Evolutionary conservation across 2,329 filamentous ascomycete genomes (phyloP), one percentile per base, ranked within the genome.

Genomic region (Fusarium multiceps): DNA sequence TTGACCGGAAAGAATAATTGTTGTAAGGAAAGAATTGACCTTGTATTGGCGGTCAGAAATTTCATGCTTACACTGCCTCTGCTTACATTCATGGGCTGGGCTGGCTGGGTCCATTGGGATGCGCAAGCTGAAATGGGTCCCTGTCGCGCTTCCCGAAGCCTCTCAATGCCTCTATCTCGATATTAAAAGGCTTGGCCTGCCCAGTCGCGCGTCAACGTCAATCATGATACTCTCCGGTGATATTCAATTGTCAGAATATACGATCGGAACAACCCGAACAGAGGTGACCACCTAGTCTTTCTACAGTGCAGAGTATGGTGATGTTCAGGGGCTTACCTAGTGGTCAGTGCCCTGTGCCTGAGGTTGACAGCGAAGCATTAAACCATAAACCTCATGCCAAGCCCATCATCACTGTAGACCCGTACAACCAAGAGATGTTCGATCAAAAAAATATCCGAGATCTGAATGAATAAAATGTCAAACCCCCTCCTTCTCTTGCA

Each of bases 311-410:
- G 23, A 37, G 32, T 34, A 37, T 4, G 20, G 18, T 34, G 28
- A 45, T 43, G 25, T 28, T 66, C 47, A 66, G 61, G 63, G 63
- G 63, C 47, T 20, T 54, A 28, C 27, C 11, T 28, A 43, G 54
- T 60, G 62, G 62, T 43, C 61, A 60, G 60, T 65, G 60, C 62
- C 53, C 40, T 45, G 60, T 59, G 40, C 63, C 61, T 66, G 63
- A 59, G 61, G 59, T 60, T 60, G 63, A 60, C 63, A 66, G 62
- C 40, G 32, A 66, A 59, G 54, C 47, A 41, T 42, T 42, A 40
- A 51, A 51, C 49, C 49, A 66, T 60, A 54, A 59, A 37, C 32
- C 42, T 14, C 21, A 32, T 66, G 61, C 63, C 63, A 66, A 66
- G 61, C 54, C 63, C 47, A 41, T 60, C 37, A 45, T 56, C 6